A percentile compares a stretch with the other conserved stretches of the same genome.
phyloP scores from a whole-genome alignment of 208 protist species.

The Leishmania braziliensis region DNA sequence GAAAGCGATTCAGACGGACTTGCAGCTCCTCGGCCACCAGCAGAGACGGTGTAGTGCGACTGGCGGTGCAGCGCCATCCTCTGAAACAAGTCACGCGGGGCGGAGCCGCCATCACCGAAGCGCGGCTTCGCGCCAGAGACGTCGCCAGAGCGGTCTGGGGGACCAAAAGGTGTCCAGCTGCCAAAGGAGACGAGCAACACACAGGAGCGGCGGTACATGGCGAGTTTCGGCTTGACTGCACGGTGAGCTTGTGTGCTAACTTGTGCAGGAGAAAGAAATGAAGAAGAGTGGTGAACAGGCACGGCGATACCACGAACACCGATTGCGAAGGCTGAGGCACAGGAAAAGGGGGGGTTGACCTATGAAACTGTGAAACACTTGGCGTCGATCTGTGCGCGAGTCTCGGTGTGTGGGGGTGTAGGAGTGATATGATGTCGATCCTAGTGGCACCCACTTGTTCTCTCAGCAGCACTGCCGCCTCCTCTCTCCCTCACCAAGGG shows the following conservation, averaged over 20 bases:
- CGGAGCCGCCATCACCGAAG: slow-evolving; percentile 27
- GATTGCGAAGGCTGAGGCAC: not conserved
- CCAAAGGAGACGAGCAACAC: slow-evolving; percentile 2
- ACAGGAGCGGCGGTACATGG: slow-evolving; percentile 23
- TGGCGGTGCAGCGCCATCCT: slow-evolving; percentile 27
- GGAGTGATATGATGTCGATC: not conserved
- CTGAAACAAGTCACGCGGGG: slow-evolving; percentile 30
- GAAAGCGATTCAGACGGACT: not conserved
- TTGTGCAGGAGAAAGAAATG: not conserved
- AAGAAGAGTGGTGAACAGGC: not conserved
- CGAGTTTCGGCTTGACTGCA: not conserved
- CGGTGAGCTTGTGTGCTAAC: not conserved
- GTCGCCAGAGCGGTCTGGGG: slow-evolving; percentile 24
- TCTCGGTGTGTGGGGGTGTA: not conserved
- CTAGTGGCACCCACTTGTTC: not conserved
- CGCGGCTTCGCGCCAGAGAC: slow-evolving; percentile 12
- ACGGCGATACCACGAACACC: not conserved
- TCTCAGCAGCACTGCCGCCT: not conserved
- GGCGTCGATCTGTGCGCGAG: not conserved
- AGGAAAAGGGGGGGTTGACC: not conserved
- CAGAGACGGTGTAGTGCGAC: slow-evolving; percentile 31
- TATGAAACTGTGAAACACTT: not conserved
- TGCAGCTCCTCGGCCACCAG: slow-evolving; percentile 11
- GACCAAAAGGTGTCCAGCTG: slow-evolving; percentile 30
- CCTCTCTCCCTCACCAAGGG: not conserved